Evolutionary conservation across 2,329 filamentous ascomycete species (phyloP).

Genomic region (Apiospora rasikravindrae): DNA sequence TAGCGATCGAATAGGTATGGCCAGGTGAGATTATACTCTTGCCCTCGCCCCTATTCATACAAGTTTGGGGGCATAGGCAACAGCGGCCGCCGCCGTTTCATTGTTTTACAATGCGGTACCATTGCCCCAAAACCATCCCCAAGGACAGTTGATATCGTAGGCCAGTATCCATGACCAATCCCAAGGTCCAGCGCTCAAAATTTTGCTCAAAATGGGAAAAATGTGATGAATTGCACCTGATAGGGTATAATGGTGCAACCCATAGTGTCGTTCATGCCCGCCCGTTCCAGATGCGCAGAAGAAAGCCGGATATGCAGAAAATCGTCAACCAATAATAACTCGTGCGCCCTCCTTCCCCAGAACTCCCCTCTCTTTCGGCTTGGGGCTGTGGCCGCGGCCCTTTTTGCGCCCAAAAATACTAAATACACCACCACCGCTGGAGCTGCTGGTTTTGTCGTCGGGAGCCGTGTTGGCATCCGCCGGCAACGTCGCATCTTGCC

Average conservation of each 20-base stretch:
- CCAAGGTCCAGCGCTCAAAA: neutral
- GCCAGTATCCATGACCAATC: neutral
- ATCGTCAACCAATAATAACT: slow-evolving; percentile 70
- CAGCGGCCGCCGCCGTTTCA: neutral
- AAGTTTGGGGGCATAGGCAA: neutral
- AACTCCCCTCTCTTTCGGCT: slow-evolving; percentile 91
- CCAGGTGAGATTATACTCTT: slow-evolving; percentile 2
- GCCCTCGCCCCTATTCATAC: slow-evolving; percentile 1
- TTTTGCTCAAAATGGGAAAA: slow-evolving; percentile 9
- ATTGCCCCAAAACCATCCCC: neutral
- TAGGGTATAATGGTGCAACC: slow-evolving; percentile 21
- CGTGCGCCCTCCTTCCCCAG: slow-evolving; percentile 93
- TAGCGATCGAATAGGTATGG: neutral
- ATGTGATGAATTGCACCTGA: slow-evolving; percentile 2
- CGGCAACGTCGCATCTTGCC: slow-evolving; percentile 78
- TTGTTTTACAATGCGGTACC: slow-evolving; percentile 9
- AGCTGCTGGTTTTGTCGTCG: slow-evolving; percentile 58
- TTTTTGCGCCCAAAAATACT: slow-evolving; percentile 90
- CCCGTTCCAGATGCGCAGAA: slow-evolving; percentile 10
- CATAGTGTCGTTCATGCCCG: slow-evolving; percentile 16
- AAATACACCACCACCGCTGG: slow-evolving; percentile 84
- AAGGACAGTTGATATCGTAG: neutral
- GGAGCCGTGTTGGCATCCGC: slow-evolving; percentile 64
- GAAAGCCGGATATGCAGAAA: slow-evolving; percentile 17
- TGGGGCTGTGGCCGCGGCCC: slow-evolving; percentile 88